Base-by-base conservation (phyloP, 768 basidiomycete species). In the Flagelloscypha sp. region DNA sequence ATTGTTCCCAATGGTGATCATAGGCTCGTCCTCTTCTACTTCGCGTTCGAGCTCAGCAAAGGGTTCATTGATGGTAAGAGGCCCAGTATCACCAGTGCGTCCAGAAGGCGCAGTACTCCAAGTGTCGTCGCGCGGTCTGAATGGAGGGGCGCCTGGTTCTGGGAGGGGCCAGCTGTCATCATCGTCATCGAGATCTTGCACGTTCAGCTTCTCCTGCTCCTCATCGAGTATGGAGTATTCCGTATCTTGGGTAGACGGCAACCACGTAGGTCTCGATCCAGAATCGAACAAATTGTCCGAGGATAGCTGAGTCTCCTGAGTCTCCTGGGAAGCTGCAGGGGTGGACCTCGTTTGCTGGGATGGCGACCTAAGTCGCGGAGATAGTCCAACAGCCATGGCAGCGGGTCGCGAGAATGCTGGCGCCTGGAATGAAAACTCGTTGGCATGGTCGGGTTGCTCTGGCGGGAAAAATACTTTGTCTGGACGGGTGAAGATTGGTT, bases 161-260 rank as follows among this genome's bases (percentile, higher is more conserved):
- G n/a, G n/a, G n/a, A 82, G 57, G 7, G 78, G 79, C 83, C 82
- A 86, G 49, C 83, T 84, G 47, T 85, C 82, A 7, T 70, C 68
- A 12, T 59, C 60, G 34, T 79, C 77, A 30, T 77, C 74, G 10
- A 55, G 41, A 35, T 76, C 70, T 31, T 66, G 50, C 2, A 58
- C 45, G 38, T 52, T 56, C 38, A 48, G 46, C 18, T 27, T 36
- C 11, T 40, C 42, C 33, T 41, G 50, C 46, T 71, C 67, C 5
- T 58, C 62, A 11, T 54, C 56, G 27, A 54, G 52, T 22, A 42
- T 47, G 15, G 33, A 68, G 37, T 66, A 66, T 24, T 71, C 69
- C 0, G 72, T 75, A 16, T 79, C 78, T 51, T 84, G 81, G 3
- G 72, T 74, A 4, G 62, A 62, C 0, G 73, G 63, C 48, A 70